phyloP scores from a whole-genome alignment of 2,329 filamentous ascomycete genomes.

The Rutstroemia sp. region DNA sequence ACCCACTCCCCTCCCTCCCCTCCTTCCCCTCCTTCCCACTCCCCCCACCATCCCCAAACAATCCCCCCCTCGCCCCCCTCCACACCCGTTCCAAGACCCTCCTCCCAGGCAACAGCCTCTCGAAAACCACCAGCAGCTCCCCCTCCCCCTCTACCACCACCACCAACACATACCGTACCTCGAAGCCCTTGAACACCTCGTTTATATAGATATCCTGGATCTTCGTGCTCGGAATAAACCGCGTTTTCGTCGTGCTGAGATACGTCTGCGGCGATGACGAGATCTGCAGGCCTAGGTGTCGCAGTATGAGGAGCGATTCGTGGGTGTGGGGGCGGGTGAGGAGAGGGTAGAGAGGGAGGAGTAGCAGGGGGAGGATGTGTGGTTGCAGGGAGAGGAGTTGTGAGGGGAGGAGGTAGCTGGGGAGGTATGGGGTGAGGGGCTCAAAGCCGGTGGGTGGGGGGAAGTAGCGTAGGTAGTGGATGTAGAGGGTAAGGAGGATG shows the following conservation, averaged over 20 bases:
- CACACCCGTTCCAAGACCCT: slow-evolving; percentile 80
- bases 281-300: slow-evolving; percentile 86
- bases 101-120: slow-evolving; percentile 65
- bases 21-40: neutral
- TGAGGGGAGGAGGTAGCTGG: slow-evolving; percentile 28
- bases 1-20: neutral
- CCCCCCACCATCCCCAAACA: slow-evolving; percentile 54
- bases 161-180: slow-evolving; percentile 81
- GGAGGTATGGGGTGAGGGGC: slow-evolving; percentile 23
- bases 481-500: slow-evolving; percentile 43
- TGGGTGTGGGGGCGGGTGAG: slow-evolving; percentile 47
- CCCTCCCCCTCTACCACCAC: slow-evolving; percentile 86
- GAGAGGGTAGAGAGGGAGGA: slow-evolving; percentile 36
- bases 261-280: slow-evolving; percentile 63
- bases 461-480: slow-evolving; percentile 34
- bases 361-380: slow-evolving; percentile 33
- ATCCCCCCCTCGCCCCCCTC: slow-evolving; percentile 74
- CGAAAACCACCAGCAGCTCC: slow-evolving; percentile 92
- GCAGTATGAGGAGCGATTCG: slow-evolving; percentile 82
- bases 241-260: slow-evolving; percentile 52
- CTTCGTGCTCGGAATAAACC: slow-evolving; percentile 82
- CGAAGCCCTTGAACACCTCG: slow-evolving; percentile 89
- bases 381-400: slow-evolving; percentile 33
- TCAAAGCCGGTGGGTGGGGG: slow-evolving; percentile 13
- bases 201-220: slow-evolving; percentile 93